Evolutionary conservation across 805 yeast genomes (phyloP).

Genomic region (Metschnikowia cubensis): DNA sequence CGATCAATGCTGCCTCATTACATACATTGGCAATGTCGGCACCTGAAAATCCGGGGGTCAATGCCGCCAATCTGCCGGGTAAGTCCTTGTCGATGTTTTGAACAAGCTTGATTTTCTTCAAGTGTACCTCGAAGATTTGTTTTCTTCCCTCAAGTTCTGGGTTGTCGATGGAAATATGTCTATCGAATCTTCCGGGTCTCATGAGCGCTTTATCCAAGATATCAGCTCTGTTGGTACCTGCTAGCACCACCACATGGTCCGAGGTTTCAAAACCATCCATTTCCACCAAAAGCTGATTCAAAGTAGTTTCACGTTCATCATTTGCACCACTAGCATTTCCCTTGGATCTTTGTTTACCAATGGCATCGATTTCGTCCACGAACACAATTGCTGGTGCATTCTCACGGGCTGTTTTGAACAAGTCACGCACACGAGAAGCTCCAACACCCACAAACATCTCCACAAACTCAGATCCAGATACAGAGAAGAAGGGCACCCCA

Average conservation of each 20-base stretch:
- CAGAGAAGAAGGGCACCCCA: slow-evolving; percentile 87
- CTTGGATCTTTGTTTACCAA: slow-evolving; percentile 78
- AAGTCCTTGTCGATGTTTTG: slow-evolving; percentile 49
- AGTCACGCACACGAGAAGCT: slow-evolving; percentile 89
- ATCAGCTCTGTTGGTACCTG: slow-evolving; percentile 93
- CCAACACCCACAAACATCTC: slow-evolving; percentile 98
- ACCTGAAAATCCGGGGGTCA: slow-evolving; percentile 95
- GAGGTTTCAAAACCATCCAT: slow-evolving; percentile 91
- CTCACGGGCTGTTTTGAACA: slow-evolving; percentile 84
- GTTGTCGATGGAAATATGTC: slow-evolving; percentile 79
- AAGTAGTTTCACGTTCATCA: slow-evolving; percentile 90
- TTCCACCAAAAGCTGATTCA: slow-evolving; percentile 88
- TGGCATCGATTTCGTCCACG: slow-evolving; percentile 94
- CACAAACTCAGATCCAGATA: slow-evolving; percentile 92
- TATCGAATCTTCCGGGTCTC: slow-evolving; percentile 94
- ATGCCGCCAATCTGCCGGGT: slow-evolving; percentile 81
- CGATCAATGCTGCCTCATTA: slow-evolving; percentile 91
- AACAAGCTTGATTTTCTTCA: slow-evolving; percentile 52
- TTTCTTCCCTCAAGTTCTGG: slow-evolving; percentile 90
- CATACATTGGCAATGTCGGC: slow-evolving; percentile 95
- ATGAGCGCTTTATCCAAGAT: slow-evolving; percentile 83
- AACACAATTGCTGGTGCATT: slow-evolving; percentile 88
- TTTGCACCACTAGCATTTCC: slow-evolving; percentile 69
- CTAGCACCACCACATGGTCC: slow-evolving; percentile 89
- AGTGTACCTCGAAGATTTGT: slow-evolving; percentile 78